phyloP scores from a whole-genome alignment of 768 basidiomycete genomes.

The Lactarius tabidus region DNA sequence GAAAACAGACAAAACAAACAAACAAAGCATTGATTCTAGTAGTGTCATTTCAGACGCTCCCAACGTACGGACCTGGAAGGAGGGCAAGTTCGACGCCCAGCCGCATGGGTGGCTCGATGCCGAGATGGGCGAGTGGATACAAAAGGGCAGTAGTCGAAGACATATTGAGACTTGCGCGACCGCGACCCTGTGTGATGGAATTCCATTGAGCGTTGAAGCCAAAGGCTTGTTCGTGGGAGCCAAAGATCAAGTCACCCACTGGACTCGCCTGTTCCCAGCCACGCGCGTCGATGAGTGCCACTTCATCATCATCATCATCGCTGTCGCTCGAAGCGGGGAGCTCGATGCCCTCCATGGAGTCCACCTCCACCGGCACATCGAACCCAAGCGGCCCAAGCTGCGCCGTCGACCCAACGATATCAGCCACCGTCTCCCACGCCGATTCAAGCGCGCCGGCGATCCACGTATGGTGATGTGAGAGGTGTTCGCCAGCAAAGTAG shows the following conservation, averaged over 20 bases:
- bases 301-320: background rate
- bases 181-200: background rate
- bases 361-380: background rate
- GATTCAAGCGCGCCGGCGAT: constrained; percentile 30
- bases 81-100: constrained; percentile 3
- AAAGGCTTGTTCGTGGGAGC: background rate
- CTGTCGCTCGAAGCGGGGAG: background rate
- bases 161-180: too few relatives aligned
- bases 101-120: background rate
- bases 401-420: constrained; percentile 9
- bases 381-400: constrained; percentile 3
- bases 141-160: background rate
- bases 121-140: background rate
- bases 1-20: background rate
- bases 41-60: background rate
- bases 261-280: background rate
- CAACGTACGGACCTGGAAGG: constrained; percentile 13
- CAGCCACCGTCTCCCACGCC: constrained; percentile 15
- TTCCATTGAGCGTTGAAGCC: background rate
- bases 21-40: background rate
- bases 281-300: background rate
- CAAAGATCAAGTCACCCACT: background rate
- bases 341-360: background rate
- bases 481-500: constrained; percentile 31
- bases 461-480: constrained; percentile 32